phyloP scores from a whole-genome alignment of 2,329 filamentous ascomycete genomes.

The Talaromyces islandicus region DNA sequence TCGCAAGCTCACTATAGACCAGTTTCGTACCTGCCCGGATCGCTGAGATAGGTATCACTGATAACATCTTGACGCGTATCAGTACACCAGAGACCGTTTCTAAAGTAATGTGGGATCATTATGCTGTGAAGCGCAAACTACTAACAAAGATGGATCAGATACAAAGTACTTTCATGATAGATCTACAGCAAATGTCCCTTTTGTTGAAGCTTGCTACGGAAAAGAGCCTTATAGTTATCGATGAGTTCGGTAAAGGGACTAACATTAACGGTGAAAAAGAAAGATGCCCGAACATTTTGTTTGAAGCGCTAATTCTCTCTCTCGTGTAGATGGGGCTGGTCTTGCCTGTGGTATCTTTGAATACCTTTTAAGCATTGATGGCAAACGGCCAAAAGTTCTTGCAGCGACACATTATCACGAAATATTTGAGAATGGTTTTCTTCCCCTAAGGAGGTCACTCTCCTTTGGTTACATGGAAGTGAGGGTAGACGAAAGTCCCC shows the following conservation, averaged over 20 bases:
- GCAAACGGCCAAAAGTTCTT: constrained; percentile 52
- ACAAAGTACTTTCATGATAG: constrained; percentile 69
- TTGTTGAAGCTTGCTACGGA: constrained; percentile 68
- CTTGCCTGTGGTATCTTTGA: constrained; percentile 57
- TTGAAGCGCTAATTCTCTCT: constrained; percentile 2
- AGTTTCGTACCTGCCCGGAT: constrained; percentile 79
- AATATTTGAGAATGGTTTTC: constrained; percentile 48
- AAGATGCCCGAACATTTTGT: neutral
- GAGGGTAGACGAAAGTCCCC: constrained; percentile 36
- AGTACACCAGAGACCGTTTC: constrained; percentile 66
- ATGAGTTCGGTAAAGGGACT: constrained; percentile 79
- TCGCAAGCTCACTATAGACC: neutral
- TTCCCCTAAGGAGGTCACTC: constrained; percentile 41
- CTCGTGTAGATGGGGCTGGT: constrained; percentile 53
- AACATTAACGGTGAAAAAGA: constrained; percentile 45
- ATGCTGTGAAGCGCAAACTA: neutral
- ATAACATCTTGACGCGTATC: constrained; percentile 85
- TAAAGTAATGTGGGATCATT: constrained; percentile 30
- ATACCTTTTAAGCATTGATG: constrained; percentile 46
- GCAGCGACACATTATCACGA: constrained; percentile 60
- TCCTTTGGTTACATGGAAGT: constrained; percentile 57
- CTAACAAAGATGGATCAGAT: constrained; percentile 25
- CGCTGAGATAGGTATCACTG: constrained; percentile 78
- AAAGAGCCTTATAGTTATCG: constrained; percentile 77
- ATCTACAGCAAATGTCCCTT: constrained; percentile 79